Percentiles rank a stretch among this genome's conserved stretches.
Evolutionary conservation across 805 yeast species (phyloP).

Genomic region (Blastobotrys terrestris): DNA sequence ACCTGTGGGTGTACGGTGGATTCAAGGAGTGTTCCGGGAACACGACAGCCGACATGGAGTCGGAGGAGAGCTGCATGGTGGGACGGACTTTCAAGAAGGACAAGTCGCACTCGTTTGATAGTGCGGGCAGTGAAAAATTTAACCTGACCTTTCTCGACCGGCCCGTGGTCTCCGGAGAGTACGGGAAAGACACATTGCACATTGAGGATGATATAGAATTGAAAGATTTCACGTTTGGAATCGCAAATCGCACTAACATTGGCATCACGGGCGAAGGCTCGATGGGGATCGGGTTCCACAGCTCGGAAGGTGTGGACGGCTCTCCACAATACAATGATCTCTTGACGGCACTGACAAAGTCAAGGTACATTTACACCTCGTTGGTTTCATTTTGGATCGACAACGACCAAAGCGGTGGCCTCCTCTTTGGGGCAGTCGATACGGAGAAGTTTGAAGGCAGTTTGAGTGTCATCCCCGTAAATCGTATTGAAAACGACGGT

Average conservation of each 20-base stretch:
- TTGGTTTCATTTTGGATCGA: neutral
- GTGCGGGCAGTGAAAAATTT: constrained; percentile 1
- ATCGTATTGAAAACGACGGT: constrained; percentile 3
- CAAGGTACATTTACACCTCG: neutral
- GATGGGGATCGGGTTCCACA: constrained; percentile 15
- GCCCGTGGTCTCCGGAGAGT: constrained; percentile 9
- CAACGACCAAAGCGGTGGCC: constrained; percentile 8
- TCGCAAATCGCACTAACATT: constrained; percentile 8
- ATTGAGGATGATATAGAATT: constrained; percentile 3
- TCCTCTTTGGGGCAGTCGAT: constrained; percentile 22
- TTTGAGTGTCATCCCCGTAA: constrained; percentile 16
- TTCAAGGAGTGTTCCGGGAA: constrained; percentile 1
- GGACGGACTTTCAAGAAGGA: constrained; percentile 2
- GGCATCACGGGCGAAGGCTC: constrained; percentile 13
- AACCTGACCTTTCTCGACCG: constrained; percentile 8
- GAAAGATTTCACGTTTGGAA: constrained; percentile 8
- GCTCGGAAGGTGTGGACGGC: constrained; percentile 7
- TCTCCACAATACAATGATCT: neutral
- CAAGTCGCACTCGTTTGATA: constrained; percentile 3
- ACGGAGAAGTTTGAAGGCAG: constrained; percentile 13
- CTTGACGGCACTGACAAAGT: constrained; percentile 5
- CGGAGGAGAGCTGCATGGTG: constrained; percentile 1
- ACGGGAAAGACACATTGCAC: constrained; percentile 10
- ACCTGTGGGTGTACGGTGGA: constrained; percentile 48
- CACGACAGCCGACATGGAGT: neutral